These are phyloP conservation scores for Herpetospermum pedunculosum DNA, from an alignment of 306 rosid genomes.

Conservation along the genomic window DNA sequence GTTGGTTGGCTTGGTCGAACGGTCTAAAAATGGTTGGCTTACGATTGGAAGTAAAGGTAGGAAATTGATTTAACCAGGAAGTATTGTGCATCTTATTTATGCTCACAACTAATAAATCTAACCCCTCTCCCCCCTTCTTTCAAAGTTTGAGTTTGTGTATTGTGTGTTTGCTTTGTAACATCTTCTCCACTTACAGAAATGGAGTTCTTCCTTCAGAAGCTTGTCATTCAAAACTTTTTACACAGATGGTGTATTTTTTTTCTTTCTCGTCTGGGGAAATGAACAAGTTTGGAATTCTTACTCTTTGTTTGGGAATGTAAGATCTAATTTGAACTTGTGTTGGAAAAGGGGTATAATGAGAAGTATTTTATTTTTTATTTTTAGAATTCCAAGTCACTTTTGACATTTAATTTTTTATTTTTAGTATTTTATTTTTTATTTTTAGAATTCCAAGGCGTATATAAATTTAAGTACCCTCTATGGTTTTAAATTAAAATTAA, in stretches of 20 bases:
- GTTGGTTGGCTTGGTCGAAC: slow-evolving; percentile 20
- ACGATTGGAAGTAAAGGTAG: not conserved
- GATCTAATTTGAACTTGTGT: not conserved
- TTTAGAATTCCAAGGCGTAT: too few species aligned
- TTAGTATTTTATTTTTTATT: too few species aligned
- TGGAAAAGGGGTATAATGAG: not conserved
- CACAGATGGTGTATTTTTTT: not conserved
- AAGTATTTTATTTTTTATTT: not conserved
- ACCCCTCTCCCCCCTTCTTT: not conserved
- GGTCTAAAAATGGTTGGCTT: not conserved
- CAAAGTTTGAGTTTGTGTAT: not conserved
- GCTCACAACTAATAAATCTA: slow-evolving; percentile 8
- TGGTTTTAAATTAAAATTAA: too few species aligned
- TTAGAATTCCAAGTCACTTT: not conserved
- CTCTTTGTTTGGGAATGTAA: not conserved
- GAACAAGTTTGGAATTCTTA: not conserved
- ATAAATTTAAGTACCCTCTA: too few species aligned
- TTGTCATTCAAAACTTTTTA: not conserved
- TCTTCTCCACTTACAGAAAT: not conserved
- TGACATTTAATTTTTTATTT: too few species aligned
- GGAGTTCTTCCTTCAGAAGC: not conserved
- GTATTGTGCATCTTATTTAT: not conserved
- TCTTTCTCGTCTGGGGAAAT: not conserved
- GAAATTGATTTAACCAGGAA: slow-evolving; percentile 6
- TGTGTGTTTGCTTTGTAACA: not conserved